Base-by-base conservation (phyloP, 225 moss, liverwort and hornwort genomes). In the Asterella californica region DNA sequence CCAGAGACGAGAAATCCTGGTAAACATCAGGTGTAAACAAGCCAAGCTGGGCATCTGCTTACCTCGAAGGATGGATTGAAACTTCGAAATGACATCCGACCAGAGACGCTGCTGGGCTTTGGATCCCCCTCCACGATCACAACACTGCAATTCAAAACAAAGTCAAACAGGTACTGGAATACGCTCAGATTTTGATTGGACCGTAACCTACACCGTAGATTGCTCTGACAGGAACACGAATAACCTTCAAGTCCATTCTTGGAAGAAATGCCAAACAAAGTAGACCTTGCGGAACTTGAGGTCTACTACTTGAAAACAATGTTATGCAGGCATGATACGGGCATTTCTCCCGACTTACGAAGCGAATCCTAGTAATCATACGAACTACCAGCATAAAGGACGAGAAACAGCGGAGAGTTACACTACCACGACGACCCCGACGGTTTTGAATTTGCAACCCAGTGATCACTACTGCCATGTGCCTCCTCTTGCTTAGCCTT, bases 81-180 rank as follows among this genome's bases (percentile, higher is more conserved):
- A 48, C 89, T 93, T 86, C 90, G 91, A 77, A 91, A 93, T 21
- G 93, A 93, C 93, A 93, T 91, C 72, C 93, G 87, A 48, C 93
- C 93, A 12, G 91, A 83, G 7, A 80, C 30, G 61, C 86, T 87
- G 72, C 91, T 90, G 25, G 93, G 93, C 79, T 87, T 91, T 25
- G 93, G 93, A 78, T 93, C 90, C 18, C 91, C 89, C 83, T 93
- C 93, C 33, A 91, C 81, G 55, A 93, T 93, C 72, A 93, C 93
- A 78, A 89, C 86, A 77, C 93, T 82, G 34, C 18, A 61, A 42
- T 42, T 42, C 42, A 42, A n/a, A 42, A 42, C 42, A 55, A 65
- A 73, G 1, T 46, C 22, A 37, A 9, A 36, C 22, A 19, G 12
- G 24, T 4, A 76, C 36, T 32, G 17, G 3, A 5, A 59, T 76